These are phyloP conservation scores for Saccharum spontaneum DNA, from an alignment of 176 grass and related monocot species.

Conservation along the genomic window DNA sequence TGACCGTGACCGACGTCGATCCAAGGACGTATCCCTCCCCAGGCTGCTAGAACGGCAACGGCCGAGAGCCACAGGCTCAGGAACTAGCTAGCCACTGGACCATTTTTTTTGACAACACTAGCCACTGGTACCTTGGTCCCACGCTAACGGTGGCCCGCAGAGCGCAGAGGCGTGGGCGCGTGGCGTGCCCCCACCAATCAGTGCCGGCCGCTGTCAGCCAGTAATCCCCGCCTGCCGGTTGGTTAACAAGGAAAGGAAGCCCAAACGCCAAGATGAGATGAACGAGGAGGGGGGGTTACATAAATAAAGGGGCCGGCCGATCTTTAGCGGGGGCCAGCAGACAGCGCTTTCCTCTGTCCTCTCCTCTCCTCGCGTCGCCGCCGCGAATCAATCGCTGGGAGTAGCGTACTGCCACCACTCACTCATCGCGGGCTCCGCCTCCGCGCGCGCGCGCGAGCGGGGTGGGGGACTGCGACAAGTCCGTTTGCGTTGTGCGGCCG, in stretches of 20 bases:
- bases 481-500: neutral
- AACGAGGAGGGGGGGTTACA: constrained; percentile 14
- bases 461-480: neutral
- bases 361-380: neutral
- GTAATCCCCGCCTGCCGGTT: neutral
- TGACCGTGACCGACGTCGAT: neutral
- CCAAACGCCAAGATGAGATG: constrained; percentile 27
- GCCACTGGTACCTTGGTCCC: neutral
- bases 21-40: neutral
- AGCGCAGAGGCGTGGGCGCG: neutral
- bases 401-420: neutral
- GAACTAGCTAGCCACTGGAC: no score
- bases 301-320: constrained; percentile 20
- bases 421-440: constrained; percentile 14
- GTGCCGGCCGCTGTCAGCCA: constrained; percentile 4
- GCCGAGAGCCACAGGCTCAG: no score
- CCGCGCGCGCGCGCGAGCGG: neutral
- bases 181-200: neutral
- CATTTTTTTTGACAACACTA: no score
- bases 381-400: neutral
- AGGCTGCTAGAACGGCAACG: no score
- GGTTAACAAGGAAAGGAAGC: neutral
- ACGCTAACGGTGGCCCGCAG: neutral
- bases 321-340: constrained; percentile 1
- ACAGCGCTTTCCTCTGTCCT: neutral